phyloP scores from a whole-genome alignment of 2,329 filamentous ascomycete genomes.

The Penicillium digitatum region DNA sequence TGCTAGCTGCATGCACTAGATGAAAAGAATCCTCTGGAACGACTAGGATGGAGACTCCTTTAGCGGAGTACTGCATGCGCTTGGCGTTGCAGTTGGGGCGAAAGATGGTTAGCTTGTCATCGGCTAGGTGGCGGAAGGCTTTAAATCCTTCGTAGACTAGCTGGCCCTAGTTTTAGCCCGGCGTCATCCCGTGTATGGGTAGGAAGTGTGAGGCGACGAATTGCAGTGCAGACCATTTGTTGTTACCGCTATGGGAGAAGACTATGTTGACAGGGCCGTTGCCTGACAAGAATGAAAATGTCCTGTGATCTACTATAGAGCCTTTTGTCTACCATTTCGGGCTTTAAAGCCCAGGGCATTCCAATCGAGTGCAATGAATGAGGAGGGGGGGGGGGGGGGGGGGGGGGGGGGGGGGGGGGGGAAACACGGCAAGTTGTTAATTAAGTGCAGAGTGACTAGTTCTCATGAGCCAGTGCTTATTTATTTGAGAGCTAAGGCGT shows the following conservation, averaged over 20 bases:
- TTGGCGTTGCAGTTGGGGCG: slow-evolving; percentile 78
- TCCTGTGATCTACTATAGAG: neutral
- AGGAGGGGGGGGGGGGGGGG: too few species aligned
- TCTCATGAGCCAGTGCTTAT: neutral
- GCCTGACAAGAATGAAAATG: slow-evolving; percentile 47
- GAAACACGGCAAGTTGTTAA: slow-evolving; percentile 20
- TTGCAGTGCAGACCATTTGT: slow-evolving; percentile 70
- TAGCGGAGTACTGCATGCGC: slow-evolving; percentile 79
- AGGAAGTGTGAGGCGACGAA: slow-evolving; percentile 83
- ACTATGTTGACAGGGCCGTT: slow-evolving; percentile 91
- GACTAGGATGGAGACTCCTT: slow-evolving; percentile 75
- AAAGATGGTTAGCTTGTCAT: slow-evolving; percentile 75
- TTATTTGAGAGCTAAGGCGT: neutral
- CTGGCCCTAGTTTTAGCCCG: slow-evolving; percentile 92
- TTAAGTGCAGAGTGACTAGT: neutral
- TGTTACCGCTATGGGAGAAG: slow-evolving; percentile 67
- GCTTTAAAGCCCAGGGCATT: slow-evolving; percentile 87
- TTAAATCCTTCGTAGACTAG: slow-evolving; percentile 99
- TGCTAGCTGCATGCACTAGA: slow-evolving; percentile 71
- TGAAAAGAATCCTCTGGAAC: slow-evolving; percentile 71
- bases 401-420: slow-evolving; percentile 37
- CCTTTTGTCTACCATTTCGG: slow-evolving; percentile 64
- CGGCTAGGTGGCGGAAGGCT: slow-evolving; percentile 68
- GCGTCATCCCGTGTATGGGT: slow-evolving; percentile 89
- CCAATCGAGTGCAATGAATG: slow-evolving; percentile 66